Percentiles rank a stretch among this genome's conserved stretches.
phyloP scores from a whole-genome alignment of 371 early-diverging fungal species.

The Parasitella parasitica region DNA sequence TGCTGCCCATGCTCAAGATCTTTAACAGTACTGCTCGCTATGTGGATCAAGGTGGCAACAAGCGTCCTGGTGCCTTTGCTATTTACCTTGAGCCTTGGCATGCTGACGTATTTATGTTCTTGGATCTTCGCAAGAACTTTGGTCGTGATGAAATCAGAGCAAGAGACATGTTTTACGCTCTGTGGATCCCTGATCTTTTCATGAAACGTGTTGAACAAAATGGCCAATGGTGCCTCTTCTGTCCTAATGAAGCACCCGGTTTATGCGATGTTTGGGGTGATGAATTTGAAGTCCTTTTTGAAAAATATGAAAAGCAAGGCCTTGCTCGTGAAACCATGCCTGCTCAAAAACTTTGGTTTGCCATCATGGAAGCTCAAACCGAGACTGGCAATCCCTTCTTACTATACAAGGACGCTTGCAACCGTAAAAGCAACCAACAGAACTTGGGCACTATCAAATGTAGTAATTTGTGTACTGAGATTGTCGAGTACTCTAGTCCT shows the following conservation, averaged over 20 bases:
- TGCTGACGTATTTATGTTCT: constrained; percentile 90
- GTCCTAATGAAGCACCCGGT: constrained; percentile 89
- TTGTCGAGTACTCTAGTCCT: constrained; percentile 93
- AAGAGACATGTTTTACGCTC: constrained; percentile 91
- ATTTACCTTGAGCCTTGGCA: constrained; percentile 99
- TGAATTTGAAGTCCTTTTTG: constrained; percentile 83
- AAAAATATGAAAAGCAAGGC: constrained; percentile 79
- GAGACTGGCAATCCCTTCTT: constrained; percentile 98
- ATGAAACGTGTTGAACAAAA: constrained; percentile 93
- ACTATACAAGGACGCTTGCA: constrained; percentile 96
- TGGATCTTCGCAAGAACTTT: constrained; percentile 93
- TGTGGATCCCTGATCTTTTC: constrained; percentile 97
- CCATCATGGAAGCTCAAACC: constrained; percentile 92
- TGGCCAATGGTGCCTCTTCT: constrained; percentile 94
- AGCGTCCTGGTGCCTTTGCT: constrained; percentile 94
- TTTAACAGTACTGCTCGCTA: constrained; percentile 95
- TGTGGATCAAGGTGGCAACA: constrained; percentile 97
- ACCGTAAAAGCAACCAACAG: constrained; percentile 96
- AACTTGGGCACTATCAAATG: constrained; percentile 97
- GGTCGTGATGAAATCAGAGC: constrained; percentile 96
- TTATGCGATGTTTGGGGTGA: constrained; percentile 90
- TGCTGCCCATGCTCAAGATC: constrained; percentile 94
- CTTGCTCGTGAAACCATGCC: constrained; percentile 79
- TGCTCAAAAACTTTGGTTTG: constrained; percentile 96
- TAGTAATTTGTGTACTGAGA: constrained; percentile 86